phyloP scores from a whole-genome alignment of 805 yeast species.

The Metschnikowia kunwiensis region DNA sequence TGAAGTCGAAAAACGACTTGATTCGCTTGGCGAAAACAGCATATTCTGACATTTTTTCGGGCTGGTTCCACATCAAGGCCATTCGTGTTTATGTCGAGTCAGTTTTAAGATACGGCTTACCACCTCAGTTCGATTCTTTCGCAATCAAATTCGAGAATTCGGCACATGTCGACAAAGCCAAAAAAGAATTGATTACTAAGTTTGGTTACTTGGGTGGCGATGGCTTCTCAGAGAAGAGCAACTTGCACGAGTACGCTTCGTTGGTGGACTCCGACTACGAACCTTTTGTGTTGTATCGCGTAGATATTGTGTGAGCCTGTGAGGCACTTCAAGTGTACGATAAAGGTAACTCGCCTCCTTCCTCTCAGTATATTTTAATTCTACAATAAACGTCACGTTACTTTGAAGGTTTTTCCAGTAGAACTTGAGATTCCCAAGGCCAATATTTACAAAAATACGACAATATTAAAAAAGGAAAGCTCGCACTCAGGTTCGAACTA shows the following conservation, averaged over 20 bases:
- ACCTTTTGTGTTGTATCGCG: constrained; percentile 84
- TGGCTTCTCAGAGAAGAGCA: constrained; percentile 71
- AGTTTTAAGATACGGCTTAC: constrained; percentile 93
- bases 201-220: constrained; percentile 92
- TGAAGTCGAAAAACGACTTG: constrained; percentile 69
- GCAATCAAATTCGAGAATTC: constrained; percentile 43
- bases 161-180: constrained; percentile 52
- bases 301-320: constrained; percentile 31
- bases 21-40: constrained; percentile 84
- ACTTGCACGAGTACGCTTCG: constrained; percentile 82
- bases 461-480: constrained; percentile 54
- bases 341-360: no score
- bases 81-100: constrained; percentile 88
- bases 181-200: constrained; percentile 63
- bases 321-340: no score
- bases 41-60: constrained; percentile 77
- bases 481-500: constrained; percentile 93
- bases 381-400: constrained; percentile 2
- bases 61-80: constrained; percentile 89
- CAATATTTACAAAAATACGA: no score
- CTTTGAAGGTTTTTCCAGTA: no score
- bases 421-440: no score
- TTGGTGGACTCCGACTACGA: constrained; percentile 93
- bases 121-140: constrained; percentile 75
- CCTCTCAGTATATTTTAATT: no score